Evolutionary conservation across 2,329 filamentous ascomycete species (phyloP).

Genomic region (Colletotrichum chlorophyti): DNA sequence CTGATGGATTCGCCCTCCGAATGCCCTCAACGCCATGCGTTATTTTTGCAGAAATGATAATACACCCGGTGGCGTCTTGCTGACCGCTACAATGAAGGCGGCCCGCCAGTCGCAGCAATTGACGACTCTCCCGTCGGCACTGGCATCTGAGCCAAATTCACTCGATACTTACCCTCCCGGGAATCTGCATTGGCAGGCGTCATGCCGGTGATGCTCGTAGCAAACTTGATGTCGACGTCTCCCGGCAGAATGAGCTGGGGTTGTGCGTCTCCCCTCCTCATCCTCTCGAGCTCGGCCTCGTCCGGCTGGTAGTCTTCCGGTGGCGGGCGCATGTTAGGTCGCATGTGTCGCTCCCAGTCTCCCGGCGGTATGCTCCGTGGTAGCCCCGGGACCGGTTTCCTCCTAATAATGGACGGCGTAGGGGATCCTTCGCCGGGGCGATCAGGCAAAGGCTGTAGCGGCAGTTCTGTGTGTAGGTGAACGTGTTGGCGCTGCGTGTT

Average conservation of each 20-base stretch:
- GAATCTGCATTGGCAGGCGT: constrained; percentile 18
- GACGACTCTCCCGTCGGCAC: background rate
- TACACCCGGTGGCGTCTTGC: too few species aligned
- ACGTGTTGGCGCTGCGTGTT: background rate
- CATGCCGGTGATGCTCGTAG: constrained; percentile 22
- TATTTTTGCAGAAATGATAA: too few species aligned
- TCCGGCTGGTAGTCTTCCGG: constrained; percentile 31
- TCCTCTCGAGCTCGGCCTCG: constrained; percentile 31
- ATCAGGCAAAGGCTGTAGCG: background rate
- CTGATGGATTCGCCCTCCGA: too few species aligned
- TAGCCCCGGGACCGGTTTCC: constrained; percentile 6
- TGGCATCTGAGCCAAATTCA: background rate
- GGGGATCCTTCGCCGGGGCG: background rate
- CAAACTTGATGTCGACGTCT: constrained; percentile 27
- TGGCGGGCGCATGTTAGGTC: constrained; percentile 25
- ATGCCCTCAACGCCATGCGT: too few species aligned
- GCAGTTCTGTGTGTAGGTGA: background rate
- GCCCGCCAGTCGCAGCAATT: background rate
- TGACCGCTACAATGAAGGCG: background rate
- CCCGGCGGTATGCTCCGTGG: background rate
- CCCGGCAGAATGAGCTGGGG: constrained; percentile 32
- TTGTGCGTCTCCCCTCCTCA: constrained; percentile 33
- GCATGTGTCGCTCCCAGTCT: constrained; percentile 3
- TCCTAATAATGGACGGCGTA: background rate
- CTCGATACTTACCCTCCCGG: constrained; percentile 20